Conservation (phyloP, 1,284 basidiomycete genomes). For the Bondarzewia mesenterica region DNA sequence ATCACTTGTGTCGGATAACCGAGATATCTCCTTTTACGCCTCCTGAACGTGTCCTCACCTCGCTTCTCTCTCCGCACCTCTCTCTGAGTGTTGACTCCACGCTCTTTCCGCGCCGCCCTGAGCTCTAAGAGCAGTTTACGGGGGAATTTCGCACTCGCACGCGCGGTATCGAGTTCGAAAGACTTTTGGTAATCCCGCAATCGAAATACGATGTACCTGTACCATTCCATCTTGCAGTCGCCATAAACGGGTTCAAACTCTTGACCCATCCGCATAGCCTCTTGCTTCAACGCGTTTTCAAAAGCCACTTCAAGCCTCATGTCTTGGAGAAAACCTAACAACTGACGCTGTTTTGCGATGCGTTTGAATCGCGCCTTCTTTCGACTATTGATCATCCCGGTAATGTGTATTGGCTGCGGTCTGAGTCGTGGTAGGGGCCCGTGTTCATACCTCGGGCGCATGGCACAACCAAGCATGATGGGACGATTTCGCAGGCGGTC, state of each 20-base stretch:
- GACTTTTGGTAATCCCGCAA: too few relatives aligned
- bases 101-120: slow-evolving; percentile 47
- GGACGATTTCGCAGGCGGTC: slow-evolving; percentile 44
- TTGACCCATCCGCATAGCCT: too few relatives aligned
- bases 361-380: slow-evolving; percentile 28
- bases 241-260: too few relatives aligned
- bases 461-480: slow-evolving; percentile 60
- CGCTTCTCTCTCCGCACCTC: slow-evolving; percentile 48
- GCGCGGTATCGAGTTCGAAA: slow-evolving; percentile 30
- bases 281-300: too few relatives aligned
- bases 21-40: slow-evolving; percentile 35
- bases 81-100: slow-evolving; percentile 52
- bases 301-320: too few relatives aligned
- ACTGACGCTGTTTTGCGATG: too few relatives aligned
- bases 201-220: too few relatives aligned
- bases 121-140: slow-evolving; percentile 39
- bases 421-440: slow-evolving; percentile 66
- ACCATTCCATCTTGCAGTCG: too few relatives aligned
- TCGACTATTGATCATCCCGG: slow-evolving; percentile 61
- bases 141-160: slow-evolving; percentile 35
- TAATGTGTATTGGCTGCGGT: slow-evolving; percentile 60
- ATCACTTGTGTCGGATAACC: slow-evolving; percentile 58
- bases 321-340: too few relatives aligned
- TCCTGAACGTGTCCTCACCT: slow-evolving; percentile 47
- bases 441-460: slow-evolving; percentile 56